phyloP scores from a whole-genome alignment of 2,329 filamentous ascomycete species.

The Pyricularia pennisetigena region DNA sequence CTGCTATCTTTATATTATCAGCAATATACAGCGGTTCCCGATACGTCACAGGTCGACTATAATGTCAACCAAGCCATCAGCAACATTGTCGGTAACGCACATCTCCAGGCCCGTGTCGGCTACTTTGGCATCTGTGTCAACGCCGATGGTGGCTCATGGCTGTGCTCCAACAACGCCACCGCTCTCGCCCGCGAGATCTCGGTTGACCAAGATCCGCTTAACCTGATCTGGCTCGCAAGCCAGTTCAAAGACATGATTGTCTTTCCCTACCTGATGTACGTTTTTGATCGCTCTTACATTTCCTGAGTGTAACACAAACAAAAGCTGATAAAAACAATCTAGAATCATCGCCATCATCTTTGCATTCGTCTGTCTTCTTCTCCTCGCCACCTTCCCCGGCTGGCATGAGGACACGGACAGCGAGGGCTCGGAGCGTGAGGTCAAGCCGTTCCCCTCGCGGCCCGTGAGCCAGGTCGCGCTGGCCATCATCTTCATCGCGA shows the following conservation, averaged over 20 bases:
- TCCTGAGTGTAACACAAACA: not conserved
- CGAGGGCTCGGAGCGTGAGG: slow-evolving; percentile 73
- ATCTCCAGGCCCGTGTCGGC: slow-evolving; percentile 82
- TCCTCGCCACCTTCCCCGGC: slow-evolving; percentile 92
- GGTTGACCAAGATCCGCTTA: slow-evolving; percentile 89
- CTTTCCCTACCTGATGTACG: slow-evolving; percentile 91
- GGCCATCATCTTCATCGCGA: slow-evolving; percentile 77
- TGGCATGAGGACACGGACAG: slow-evolving; percentile 90
- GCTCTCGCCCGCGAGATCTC: slow-evolving; percentile 81
- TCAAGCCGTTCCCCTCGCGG: slow-evolving; percentile 88
- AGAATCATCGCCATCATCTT: slow-evolving; percentile 97
- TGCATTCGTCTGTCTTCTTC: slow-evolving; percentile 88
- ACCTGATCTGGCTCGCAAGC: slow-evolving; percentile 91
- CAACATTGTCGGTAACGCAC: slow-evolving; percentile 79
- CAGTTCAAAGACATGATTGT: slow-evolving; percentile 99
- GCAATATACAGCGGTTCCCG: slow-evolving; percentile 70
- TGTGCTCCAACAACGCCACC: slow-evolving; percentile 96
- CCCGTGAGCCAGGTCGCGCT: slow-evolving; percentile 88
- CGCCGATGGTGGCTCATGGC: slow-evolving; percentile 78
- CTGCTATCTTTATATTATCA: slow-evolving; percentile 97
- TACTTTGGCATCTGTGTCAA: slow-evolving; percentile 98
- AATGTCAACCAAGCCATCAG: slow-evolving; percentile 75
- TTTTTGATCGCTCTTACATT: slow-evolving; percentile 10
- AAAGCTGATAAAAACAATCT: slow-evolving; percentile 9
- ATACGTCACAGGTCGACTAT: slow-evolving; percentile 84